Conservation (phyloP, 257 asterid species). For the Cruciata laevipes region DNA sequence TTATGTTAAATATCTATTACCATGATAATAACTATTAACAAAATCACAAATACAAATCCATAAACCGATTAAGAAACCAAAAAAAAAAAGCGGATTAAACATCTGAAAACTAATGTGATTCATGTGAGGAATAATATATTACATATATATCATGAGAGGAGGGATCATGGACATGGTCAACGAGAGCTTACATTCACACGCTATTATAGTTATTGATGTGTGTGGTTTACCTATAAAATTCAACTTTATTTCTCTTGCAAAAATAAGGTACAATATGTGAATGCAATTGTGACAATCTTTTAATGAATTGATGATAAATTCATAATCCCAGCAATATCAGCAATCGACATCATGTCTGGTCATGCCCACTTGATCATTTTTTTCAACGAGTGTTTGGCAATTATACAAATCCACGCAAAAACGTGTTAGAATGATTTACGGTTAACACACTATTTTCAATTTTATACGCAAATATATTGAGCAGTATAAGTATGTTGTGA, state of each 20-base stretch:
- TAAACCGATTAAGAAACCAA: too few species aligned
- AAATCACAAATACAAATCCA: too few species aligned
- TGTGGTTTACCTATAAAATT: background rate
- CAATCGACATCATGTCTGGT: background rate
- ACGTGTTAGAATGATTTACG: too few species aligned
- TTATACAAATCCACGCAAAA: too few species aligned
- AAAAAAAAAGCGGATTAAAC: background rate
- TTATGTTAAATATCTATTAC: too few species aligned
- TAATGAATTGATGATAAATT: background rate
- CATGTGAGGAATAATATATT: background rate
- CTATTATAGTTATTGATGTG: background rate
- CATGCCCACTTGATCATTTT: background rate
- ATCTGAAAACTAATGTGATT: background rate
- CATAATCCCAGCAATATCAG: background rate
- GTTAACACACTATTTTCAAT: too few species aligned
- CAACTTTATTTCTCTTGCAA: background rate
- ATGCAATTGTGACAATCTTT: background rate
- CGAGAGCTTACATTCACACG: background rate
- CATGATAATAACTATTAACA: too few species aligned
- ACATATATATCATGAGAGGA: too few species aligned
- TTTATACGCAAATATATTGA: too few species aligned
- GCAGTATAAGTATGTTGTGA: too few species aligned
- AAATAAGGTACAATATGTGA: background rate
- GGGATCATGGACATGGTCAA: background rate
- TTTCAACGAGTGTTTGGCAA: too few species aligned